These are phyloP conservation scores for Takashimella koratensis DNA, from an alignment of 1,284 basidiomycete genomes.

Conservation along the genomic window DNA sequence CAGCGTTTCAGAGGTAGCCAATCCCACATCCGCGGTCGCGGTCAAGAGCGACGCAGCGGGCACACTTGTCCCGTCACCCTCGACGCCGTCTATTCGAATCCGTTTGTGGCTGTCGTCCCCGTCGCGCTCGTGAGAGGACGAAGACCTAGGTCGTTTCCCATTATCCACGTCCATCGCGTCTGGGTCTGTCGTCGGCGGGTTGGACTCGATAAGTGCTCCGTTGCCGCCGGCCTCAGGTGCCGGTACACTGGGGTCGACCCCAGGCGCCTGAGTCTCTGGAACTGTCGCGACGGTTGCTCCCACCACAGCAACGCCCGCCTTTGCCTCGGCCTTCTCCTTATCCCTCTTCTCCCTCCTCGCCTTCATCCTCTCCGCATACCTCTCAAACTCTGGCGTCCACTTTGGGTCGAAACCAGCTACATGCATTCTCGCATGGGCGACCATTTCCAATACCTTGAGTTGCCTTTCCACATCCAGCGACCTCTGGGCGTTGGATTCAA, in stretches of 20 bases:
- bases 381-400: slow-evolving; percentile 78
- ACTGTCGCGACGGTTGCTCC: not conserved
- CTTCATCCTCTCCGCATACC: slow-evolving; percentile 78
- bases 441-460: slow-evolving; percentile 83
- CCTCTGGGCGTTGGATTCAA: slow-evolving; percentile 78
- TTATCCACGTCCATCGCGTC: not conserved
- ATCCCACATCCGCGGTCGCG: not conserved
- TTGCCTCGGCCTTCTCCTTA: slow-evolving; percentile 64
- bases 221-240: not conserved
- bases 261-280: not conserved
- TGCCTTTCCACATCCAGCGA: slow-evolving; percentile 71
- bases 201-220: not conserved
- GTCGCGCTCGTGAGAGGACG: not conserved
- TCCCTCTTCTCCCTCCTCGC: slow-evolving; percentile 57
- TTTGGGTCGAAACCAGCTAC: slow-evolving; percentile 78
- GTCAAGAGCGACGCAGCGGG: not conserved
- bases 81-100: not conserved
- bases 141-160: not conserved
- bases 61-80: slow-evolving; percentile 64
- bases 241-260: too few relatives aligned
- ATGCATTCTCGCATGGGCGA: slow-evolving; percentile 78
- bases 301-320: slow-evolving; percentile 56
- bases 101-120: too few relatives aligned
- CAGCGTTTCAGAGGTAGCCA: not conserved
- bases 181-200: not conserved